phyloP scores from a whole-genome alignment of 2,329 filamentous ascomycete genomes.

The Dryadomyces quercivorus region DNA sequence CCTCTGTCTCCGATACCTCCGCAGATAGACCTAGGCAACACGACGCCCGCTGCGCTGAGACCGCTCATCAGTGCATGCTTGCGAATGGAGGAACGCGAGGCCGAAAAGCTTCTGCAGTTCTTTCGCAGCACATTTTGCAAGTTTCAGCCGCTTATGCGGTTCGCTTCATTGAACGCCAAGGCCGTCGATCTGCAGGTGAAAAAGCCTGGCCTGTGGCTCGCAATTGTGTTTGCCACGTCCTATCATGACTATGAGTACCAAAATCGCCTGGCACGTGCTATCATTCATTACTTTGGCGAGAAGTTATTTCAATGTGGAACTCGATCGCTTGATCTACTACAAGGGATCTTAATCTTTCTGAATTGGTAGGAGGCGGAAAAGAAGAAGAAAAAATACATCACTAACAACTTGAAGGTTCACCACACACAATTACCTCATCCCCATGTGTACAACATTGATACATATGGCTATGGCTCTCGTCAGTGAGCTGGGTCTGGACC shows the following conservation, averaged over 20 bases:
- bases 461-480: conserved; percentile 13
- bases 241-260: conserved; percentile 13
- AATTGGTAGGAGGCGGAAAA: conserved; percentile 7
- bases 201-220: conserved; percentile 14
- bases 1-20: neutral
- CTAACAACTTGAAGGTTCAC: conserved; percentile 6
- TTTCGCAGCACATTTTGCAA: conserved; percentile 10
- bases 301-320: conserved; percentile 8
- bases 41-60: neutral
- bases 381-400: neutral
- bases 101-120: conserved; percentile 6
- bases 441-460: conserved; percentile 12
- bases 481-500: conserved; percentile 14
- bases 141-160: conserved; percentile 11
- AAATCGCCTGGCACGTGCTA: conserved; percentile 7
- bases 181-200: conserved; percentile 8
- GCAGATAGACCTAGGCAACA: neutral
- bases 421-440: conserved; percentile 10
- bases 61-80: conserved; percentile 6
- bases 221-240: conserved; percentile 13
- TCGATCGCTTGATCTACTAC: conserved; percentile 11
- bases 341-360: conserved; percentile 11
- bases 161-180: neutral
- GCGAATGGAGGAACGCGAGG: conserved; percentile 7
- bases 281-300: conserved; percentile 11